Conservation (phyloP, 768 basidiomycete species). For the Hygrophoropsis aurantiaca region DNA sequence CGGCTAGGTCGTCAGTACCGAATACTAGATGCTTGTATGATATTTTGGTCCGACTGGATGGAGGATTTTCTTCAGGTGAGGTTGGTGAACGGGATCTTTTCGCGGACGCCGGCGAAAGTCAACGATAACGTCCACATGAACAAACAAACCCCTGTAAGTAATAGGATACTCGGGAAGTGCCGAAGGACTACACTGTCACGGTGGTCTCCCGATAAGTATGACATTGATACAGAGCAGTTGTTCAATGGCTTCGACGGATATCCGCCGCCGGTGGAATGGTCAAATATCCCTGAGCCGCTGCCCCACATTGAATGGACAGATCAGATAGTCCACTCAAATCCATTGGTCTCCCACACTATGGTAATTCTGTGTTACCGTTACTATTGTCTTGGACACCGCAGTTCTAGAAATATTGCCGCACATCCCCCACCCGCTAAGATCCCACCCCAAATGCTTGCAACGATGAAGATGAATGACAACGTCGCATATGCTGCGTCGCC, state of each 20-base stretch:
- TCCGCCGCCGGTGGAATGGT: constrained; percentile 85
- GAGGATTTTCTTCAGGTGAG: too few relatives aligned
- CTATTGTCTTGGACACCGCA: constrained; percentile 64
- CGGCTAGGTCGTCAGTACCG: too few relatives aligned
- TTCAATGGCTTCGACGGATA: constrained; percentile 91
- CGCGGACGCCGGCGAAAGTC: too few relatives aligned
- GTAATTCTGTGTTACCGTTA: constrained; percentile 59
- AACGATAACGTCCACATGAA: too few relatives aligned
- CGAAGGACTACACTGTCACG: too few relatives aligned
- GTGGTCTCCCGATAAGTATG: too few relatives aligned
- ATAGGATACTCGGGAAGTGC: too few relatives aligned
- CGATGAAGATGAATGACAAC: constrained; percentile 86
- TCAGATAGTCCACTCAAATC: constrained; percentile 85
- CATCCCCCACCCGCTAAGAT: constrained; percentile 77
- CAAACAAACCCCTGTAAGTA: too few relatives aligned
- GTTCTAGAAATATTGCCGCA: constrained; percentile 46
- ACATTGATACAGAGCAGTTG: constrained; percentile 53
- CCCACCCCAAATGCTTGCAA: constrained; percentile 70
- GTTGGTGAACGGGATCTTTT: too few relatives aligned
- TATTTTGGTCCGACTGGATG: too few relatives aligned
- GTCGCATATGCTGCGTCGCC: constrained; percentile 89
- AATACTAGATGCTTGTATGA: too few relatives aligned
- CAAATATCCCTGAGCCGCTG: constrained; percentile 66
- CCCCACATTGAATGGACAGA: constrained; percentile 81
- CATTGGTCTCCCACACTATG: constrained; percentile 88